Conservation (phyloP, 768 basidiomycete species). For the Mycena kentingensis region DNA sequence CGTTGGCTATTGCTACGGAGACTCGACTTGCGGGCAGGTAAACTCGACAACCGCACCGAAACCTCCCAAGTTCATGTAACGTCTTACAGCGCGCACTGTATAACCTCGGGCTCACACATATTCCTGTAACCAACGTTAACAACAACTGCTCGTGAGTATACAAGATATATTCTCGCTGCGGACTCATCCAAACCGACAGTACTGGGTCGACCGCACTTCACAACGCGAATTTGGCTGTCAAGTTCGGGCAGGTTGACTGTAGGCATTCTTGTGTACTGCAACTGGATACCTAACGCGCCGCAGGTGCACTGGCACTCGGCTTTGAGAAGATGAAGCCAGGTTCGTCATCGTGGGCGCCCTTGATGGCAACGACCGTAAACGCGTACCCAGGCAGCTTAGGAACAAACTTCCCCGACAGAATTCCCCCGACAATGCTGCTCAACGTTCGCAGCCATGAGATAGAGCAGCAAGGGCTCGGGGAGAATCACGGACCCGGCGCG, state of each 20-base stretch:
- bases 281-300: neutral
- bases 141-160: conserved; percentile 92
- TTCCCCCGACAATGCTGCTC: conserved; percentile 51
- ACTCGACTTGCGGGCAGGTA: conserved; percentile 78
- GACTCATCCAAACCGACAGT: too few relatives aligned
- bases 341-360: neutral
- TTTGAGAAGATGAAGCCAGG: conserved; percentile 80
- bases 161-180: too few relatives aligned
- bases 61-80: conserved; percentile 1
- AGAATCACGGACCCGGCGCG: conserved; percentile 69
- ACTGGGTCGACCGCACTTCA: conserved; percentile 80
- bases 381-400: conserved; percentile 57
- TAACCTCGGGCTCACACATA: conserved; percentile 79
- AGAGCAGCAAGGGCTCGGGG: conserved; percentile 51
- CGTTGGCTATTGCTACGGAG: conserved; percentile 80
- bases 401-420: conserved; percentile 60
- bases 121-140: conserved; percentile 85
- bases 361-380: neutral
- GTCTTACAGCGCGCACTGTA: conserved; percentile 67
- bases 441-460: conserved; percentile 45
- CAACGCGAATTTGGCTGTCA: conserved; percentile 71
- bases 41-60: conserved; percentile 19
- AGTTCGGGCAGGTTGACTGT: conserved; percentile 69
- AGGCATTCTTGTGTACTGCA: neutral
- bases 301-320: conserved; percentile 69